Conservation (phyloP, 2,329 filamentous ascomycete genomes). For the Plectosphaerella plurivora region DNA sequence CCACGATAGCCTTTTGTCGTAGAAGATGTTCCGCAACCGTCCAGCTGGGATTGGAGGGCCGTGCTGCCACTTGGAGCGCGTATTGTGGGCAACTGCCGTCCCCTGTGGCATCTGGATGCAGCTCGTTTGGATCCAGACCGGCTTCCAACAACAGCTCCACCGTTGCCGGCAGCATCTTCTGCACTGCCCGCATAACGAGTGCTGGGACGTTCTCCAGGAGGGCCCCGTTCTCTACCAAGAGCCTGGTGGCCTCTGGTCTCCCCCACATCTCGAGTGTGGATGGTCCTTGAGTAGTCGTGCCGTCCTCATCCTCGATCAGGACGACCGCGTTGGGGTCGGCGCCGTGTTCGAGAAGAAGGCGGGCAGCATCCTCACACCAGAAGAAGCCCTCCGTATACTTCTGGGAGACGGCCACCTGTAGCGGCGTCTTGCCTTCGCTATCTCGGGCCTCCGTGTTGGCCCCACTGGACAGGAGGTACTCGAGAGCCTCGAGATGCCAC, state of each 20-base stretch:
- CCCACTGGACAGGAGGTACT: conserved; percentile 2
- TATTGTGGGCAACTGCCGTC: neutral
- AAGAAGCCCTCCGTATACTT: conserved; percentile 4
- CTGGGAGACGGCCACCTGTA: conserved; percentile 23
- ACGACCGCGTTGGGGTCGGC: conserved; percentile 21
- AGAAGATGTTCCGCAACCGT: neutral
- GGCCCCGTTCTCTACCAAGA: conserved; percentile 1
- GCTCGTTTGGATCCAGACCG: conserved; percentile 5
- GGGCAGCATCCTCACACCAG: conserved; percentile 13
- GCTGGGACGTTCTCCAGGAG: neutral
- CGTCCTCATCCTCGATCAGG: neutral
- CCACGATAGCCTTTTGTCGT: conserved; percentile 4
- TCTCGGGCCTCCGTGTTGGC: neutral
- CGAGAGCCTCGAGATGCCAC: conserved; percentile 10
- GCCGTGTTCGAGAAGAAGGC: conserved; percentile 23
- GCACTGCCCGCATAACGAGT: neutral
- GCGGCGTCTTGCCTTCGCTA: conserved; percentile 12
- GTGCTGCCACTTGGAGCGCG: neutral
- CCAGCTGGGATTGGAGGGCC: neutral
- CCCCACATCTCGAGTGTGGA: neutral
- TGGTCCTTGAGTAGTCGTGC: neutral
- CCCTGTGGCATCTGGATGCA: neutral
- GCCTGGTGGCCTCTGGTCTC: neutral
- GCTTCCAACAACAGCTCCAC: conserved; percentile 1
- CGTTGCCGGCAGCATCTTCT: neutral